Evolutionary conservation across 371 early-diverging fungal genomes (phyloP).

Genomic region (Mucor irregularis): DNA sequence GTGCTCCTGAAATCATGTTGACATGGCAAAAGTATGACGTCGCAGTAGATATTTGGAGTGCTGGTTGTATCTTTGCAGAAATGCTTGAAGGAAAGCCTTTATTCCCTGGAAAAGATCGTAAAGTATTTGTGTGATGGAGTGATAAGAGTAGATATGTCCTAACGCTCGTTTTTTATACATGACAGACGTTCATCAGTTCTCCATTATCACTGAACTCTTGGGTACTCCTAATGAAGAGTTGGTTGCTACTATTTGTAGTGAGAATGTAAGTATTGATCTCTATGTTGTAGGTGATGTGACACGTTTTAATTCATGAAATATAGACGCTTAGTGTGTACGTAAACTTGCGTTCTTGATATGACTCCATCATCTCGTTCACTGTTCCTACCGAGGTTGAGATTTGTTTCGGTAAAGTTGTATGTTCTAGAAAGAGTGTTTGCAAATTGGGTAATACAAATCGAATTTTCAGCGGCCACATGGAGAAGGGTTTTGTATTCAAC

Average conservation of each 20-base stretch:
- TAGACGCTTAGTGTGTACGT: constrained; percentile 87
- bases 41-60: constrained; percentile 82
- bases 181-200: constrained; percentile 89
- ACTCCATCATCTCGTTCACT: constrained; percentile 7
- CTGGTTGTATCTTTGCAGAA: constrained; percentile 90
- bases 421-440: constrained; percentile 15
- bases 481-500: constrained; percentile 21
- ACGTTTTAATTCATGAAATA: no score
- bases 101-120: constrained; percentile 93
- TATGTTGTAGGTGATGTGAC: background rate
- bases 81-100: constrained; percentile 85
- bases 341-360: background rate
- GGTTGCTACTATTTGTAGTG: constrained; percentile 89
- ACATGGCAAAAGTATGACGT: constrained; percentile 70
- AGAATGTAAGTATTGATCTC: constrained; percentile 63
- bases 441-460: constrained; percentile 15
- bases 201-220: constrained; percentile 89
- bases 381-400: constrained; percentile 15
- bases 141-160: background rate
- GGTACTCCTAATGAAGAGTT: constrained; percentile 94
- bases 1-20: constrained; percentile 77
- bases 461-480: constrained; percentile 15
- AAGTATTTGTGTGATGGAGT: constrained; percentile 24
- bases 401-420: constrained; percentile 7
- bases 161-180: background rate